These are phyloP conservation scores for Leccinum brunneo-olivaceum DNA, from an alignment of 1,284 basidiomycete species.

Conservation along the genomic window DNA sequence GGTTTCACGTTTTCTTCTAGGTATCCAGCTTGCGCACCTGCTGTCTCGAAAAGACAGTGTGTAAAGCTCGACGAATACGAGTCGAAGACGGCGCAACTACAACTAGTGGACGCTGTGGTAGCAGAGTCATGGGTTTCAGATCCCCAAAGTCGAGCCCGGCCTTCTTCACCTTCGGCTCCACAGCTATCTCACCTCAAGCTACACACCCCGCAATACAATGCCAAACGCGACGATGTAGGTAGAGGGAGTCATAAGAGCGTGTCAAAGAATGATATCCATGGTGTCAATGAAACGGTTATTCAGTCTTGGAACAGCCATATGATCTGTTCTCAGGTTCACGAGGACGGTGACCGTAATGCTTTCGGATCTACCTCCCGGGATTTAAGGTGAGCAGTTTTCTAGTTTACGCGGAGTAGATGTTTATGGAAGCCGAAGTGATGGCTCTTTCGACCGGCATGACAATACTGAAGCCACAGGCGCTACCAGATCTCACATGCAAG, in stretches of 20 bases:
- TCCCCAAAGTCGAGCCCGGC: no score
- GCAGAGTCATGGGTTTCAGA: not conserved
- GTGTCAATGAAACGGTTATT: not conserved
- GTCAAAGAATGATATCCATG: not conserved
- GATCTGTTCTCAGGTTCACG: not conserved
- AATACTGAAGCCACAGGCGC: not conserved
- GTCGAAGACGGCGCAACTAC: not conserved
- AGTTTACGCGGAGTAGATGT: not conserved
- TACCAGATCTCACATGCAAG: not conserved
- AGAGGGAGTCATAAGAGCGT: not conserved
- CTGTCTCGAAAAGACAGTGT: not conserved
- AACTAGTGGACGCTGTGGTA: not conserved
- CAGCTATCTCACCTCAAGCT: not conserved
- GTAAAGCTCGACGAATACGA: not conserved
- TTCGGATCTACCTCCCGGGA: not conserved
- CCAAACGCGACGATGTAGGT: not conserved
- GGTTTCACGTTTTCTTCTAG: constrained; percentile 7
- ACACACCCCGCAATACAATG: not conserved
- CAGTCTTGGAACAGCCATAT: not conserved
- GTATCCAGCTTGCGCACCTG: not conserved
- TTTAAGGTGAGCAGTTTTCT: constrained; percentile 2
- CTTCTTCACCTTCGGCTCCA: not conserved
- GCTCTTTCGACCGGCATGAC: not conserved
- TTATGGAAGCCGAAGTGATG: constrained; percentile 2
- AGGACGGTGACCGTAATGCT: not conserved